Conservation (phyloP, 257 asterid genomes). For the Gardenia jasminoides region DNA sequence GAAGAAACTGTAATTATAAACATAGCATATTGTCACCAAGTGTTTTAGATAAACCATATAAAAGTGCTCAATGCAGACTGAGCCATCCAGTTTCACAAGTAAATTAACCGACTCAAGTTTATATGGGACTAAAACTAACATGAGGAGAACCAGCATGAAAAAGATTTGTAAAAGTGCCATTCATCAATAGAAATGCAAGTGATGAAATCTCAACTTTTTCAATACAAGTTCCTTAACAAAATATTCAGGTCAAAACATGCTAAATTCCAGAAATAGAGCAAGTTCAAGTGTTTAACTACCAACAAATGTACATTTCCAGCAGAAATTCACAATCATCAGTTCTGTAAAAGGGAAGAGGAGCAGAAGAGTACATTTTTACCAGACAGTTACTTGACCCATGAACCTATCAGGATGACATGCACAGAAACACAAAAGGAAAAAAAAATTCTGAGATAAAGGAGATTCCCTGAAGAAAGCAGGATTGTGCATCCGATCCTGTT, state of each 20-base stretch:
- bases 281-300: neutral
- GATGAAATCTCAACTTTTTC: neutral
- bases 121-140: neutral
- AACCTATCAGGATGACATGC: neutral
- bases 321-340: neutral
- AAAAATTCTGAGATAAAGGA: neutral
- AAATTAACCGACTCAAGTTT: neutral
- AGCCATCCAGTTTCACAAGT: neutral
- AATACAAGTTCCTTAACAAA: neutral
- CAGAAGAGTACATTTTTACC: neutral
- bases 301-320: neutral
- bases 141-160: neutral
- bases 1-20: conserved; percentile 70
- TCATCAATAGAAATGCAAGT: neutral
- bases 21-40: conserved; percentile 10
- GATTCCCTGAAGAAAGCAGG: neutral
- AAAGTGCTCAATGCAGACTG: neutral
- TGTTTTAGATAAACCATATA: too few species aligned
- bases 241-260: neutral
- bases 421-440: neutral
- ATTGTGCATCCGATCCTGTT: neutral
- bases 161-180: neutral
- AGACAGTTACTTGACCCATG: neutral
- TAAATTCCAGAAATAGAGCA: neutral
- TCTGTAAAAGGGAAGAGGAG: neutral